Base-by-base conservation (phyloP, 306 rosid genomes). In the Pueraria montana region DNA sequence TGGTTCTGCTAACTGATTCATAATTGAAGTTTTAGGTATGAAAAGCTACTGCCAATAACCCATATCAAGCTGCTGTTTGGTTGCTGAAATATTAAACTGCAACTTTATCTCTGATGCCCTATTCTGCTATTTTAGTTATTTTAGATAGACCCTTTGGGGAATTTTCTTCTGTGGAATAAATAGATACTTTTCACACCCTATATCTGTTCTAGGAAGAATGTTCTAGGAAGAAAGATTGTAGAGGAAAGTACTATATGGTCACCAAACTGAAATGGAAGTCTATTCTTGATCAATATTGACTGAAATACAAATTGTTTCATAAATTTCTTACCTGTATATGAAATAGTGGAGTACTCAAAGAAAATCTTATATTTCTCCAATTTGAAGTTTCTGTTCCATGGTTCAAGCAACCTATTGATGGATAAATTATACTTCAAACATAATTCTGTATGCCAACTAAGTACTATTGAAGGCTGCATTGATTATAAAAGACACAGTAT, bases 331-430 rank as follows among this genome's bases (percentile, higher is more conserved):
- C 5, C 1, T 52, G 49, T 67, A 79, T 43, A 14, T 23, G 24
- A 24, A 77, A 45, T 27, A 48, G 9, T 23, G 50, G 74, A 63
- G 42, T 30, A 30, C 5, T 20, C 14, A 23, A 49, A 78, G 49
- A 34, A 63, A 74, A 73, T 2, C 8, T 13, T 24, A 38, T 0
- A 21, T 36, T 74, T 36, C 24, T 78, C 4, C 12, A 16, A 1
- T 81, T 52, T 81, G 13, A 72, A 18, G 66, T 72, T 81, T 14
- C 20, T 27, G 24, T 62, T 20, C 16, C 32, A 45, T 79, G 78
- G 48, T 34, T 55, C 64, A n/a, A n/a, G n/a, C n/a, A 20, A 13
- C 26, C 13, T 72, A 61, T 81, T 46, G 65, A 49, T 77, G 43
- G 56, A 23, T 21, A n/a, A 2, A n/a, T 43, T 13, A 48, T 24